phyloP scores from a whole-genome alignment of 73 alveolate genomes.

The Paramecium biaurelia region DNA sequence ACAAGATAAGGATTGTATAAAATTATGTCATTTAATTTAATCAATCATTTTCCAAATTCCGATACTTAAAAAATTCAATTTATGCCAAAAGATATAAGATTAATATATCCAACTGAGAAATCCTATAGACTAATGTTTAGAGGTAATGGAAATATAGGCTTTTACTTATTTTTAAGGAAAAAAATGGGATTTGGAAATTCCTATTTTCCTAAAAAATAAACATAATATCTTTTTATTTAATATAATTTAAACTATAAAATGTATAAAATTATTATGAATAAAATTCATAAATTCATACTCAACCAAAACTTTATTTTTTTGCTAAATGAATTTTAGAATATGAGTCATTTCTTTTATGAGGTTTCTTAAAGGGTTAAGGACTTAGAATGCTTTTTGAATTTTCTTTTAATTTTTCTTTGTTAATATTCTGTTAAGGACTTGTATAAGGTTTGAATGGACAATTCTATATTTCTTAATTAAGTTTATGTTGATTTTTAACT shows the following conservation, averaged over 20 bases:
- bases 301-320: background rate
- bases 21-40: background rate
- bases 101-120: no score
- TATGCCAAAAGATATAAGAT: no score
- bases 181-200: no score
- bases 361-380: background rate
- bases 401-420: background rate
- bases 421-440: background rate
- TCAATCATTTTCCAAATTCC: background rate
- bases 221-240: no score
- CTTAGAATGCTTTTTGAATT: background rate
- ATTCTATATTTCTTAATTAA: background rate
- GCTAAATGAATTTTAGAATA: background rate
- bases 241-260: no score
- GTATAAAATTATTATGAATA: background rate
- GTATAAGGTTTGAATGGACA: conserved; percentile 39
- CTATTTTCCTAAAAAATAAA: no score
- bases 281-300: background rate
- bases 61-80: background rate
- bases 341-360: background rate
- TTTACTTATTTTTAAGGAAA: no score
- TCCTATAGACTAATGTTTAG: no score
- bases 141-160: no score
- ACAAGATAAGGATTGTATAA: background rate
- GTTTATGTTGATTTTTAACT: background rate